Conservation (phyloP, 2,329 filamentous ascomycete genomes). For the Botryotinia globosa region DNA sequence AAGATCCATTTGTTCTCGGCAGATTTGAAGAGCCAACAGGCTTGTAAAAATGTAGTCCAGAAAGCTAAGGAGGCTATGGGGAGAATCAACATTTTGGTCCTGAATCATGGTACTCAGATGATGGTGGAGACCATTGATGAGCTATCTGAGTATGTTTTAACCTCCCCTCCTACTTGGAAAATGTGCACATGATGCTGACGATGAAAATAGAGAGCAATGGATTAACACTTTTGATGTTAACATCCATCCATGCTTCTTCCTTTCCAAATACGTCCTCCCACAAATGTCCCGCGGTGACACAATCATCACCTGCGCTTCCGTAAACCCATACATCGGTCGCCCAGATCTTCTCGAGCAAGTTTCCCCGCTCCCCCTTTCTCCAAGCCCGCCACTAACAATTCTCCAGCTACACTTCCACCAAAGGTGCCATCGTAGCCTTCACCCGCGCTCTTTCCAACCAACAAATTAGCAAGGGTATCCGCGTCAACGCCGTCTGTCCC, state of each 20-base stretch:
- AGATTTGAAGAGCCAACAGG: constrained; percentile 62
- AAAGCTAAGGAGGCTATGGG: constrained; percentile 64
- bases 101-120: constrained; percentile 75
- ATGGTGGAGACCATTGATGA: constrained; percentile 70
- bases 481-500: constrained; percentile 73
- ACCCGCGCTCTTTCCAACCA: constrained; percentile 76
- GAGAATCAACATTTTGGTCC: constrained; percentile 69
- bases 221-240: constrained; percentile 76
- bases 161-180: too few species aligned
- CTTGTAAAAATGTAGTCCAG: constrained; percentile 68
- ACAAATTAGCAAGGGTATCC: constrained; percentile 67
- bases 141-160: constrained; percentile 55
- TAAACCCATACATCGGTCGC: constrained; percentile 79
- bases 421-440: constrained; percentile 76
- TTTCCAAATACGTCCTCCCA: constrained; percentile 72
- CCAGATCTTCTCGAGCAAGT: constrained; percentile 67
- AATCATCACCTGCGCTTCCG: constrained; percentile 83
- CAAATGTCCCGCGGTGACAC: constrained; percentile 72
- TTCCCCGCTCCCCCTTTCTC: too few species aligned
- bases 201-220: constrained; percentile 65
- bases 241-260: constrained; percentile 78
- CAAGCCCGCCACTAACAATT: neutral
- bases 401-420: constrained; percentile 66
- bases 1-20: constrained; percentile 63
- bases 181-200: constrained; percentile 24